phyloP scores from a whole-genome alignment of 2,329 filamentous ascomycete genomes.

The Aspergillus proliferans region DNA sequence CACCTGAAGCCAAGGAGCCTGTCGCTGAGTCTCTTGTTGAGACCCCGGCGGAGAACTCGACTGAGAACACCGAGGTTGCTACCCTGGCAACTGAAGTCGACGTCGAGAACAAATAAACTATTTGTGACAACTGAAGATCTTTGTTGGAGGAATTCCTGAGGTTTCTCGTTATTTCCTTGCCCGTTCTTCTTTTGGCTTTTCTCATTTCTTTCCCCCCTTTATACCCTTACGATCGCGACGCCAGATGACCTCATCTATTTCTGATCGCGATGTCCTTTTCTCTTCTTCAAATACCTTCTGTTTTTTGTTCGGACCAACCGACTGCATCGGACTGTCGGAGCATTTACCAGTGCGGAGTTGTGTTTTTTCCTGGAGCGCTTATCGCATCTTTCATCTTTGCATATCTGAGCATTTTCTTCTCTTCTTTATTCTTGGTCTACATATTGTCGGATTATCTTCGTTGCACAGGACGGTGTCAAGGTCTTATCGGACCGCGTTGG shows the following conservation, averaged over 20 bases:
- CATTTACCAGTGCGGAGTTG: conserved; percentile 1
- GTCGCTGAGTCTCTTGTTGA: conserved; percentile 2
- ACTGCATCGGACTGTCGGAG: neutral
- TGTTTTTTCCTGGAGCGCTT: neutral
- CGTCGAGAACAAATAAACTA: conserved; percentile 13
- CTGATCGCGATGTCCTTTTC: neutral
- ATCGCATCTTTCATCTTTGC: neutral
- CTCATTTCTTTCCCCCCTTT: neutral
- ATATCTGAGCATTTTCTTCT: neutral
- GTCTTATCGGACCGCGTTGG: neutral
- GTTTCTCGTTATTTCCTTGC: neutral
- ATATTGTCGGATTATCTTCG: conserved; percentile 6
- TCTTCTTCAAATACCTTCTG: neutral
- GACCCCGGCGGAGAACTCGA: conserved; percentile 33
- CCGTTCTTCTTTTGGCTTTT: neutral
- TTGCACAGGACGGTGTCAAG: neutral
- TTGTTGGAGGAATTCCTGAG: neutral
- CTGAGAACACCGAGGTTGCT: conserved; percentile 40
- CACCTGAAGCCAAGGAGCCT: conserved; percentile 1
- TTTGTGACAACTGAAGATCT: neutral
- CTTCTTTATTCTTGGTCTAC: conserved; percentile 7
- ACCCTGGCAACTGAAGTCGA: conserved; percentile 14
- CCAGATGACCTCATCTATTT: conserved; percentile 1
- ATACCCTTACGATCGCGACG: conserved; percentile 1
- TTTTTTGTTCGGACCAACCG: neutral